A percentile compares a stretch with the other conserved stretches of the same genome.
phyloP scores from a whole-genome alignment of 2,329 filamentous ascomycete species.

The Penicillium sp. region DNA sequence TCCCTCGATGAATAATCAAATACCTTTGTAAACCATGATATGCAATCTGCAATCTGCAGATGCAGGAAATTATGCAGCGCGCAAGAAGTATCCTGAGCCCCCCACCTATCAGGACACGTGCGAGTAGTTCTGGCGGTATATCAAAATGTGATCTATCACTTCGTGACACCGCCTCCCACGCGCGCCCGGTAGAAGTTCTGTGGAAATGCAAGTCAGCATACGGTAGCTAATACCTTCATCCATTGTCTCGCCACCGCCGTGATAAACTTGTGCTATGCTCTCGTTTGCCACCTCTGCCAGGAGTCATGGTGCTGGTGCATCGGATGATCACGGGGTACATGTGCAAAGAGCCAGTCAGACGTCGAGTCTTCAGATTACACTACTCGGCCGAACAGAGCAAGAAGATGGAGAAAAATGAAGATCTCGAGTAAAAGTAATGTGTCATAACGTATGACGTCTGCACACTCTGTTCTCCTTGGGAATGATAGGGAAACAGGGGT shows the following conservation, averaged over 20 bases:
- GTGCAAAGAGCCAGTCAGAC: neutral
- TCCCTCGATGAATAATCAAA: neutral
- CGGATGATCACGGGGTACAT: neutral
- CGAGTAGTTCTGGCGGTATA: neutral
- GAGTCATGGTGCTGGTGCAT: neutral
- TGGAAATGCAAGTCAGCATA: neutral
- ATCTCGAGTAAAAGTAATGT: slow-evolving; percentile 18
- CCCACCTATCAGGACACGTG: slow-evolving; percentile 3
- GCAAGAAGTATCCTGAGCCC: neutral
- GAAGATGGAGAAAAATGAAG: neutral
- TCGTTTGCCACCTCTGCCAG: neutral
- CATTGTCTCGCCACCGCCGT: neutral
- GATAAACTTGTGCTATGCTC: neutral
- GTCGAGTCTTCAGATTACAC: neutral
- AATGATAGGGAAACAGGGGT: slow-evolving; percentile 24
- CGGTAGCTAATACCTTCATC: neutral
- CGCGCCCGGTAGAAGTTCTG: neutral
- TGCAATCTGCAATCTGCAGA: neutral
- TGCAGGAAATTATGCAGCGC: neutral
- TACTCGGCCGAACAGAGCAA: slow-evolving; percentile 7
- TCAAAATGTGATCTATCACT: neutral
- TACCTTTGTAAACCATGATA: neutral
- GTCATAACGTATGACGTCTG: slow-evolving; percentile 1
- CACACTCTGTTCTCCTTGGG: neutral
- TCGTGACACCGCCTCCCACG: slow-evolving; percentile 2